Conservation (phyloP, 2,329 filamentous ascomycete species). For the Ceratocystis harringtonii region DNA sequence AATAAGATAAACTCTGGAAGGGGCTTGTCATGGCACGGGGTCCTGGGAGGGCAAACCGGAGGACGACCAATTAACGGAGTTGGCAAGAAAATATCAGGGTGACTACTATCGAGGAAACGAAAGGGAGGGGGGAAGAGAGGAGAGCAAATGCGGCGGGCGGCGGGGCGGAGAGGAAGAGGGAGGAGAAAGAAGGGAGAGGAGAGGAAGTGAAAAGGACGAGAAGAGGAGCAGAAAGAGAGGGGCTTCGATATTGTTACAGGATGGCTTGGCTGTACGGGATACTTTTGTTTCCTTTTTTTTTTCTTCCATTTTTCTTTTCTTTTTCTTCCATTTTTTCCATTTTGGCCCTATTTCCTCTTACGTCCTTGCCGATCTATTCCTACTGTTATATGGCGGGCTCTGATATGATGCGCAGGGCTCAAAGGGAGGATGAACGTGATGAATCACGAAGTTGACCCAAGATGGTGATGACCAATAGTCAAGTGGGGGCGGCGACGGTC, state of each 20-base stretch:
- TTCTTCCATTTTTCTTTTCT: no score
- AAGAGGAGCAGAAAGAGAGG: neutral
- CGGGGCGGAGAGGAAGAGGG: neutral
- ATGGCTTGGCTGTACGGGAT: neutral
- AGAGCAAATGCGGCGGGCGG: neutral
- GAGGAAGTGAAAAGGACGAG: neutral
- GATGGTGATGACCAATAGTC: neutral
- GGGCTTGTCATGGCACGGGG: neutral
- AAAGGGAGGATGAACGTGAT: neutral
- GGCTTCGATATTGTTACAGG: neutral
- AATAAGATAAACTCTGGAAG: neutral
- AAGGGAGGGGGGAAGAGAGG: neutral
- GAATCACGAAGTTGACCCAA: neutral
- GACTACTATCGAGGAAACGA: neutral
- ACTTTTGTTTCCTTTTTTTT: neutral
- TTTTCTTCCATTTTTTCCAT: no score
- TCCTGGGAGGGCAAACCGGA: neutral
- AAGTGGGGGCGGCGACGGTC: no score
- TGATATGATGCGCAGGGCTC: neutral
- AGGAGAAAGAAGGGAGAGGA: neutral
- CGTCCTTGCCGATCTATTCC: neutral
- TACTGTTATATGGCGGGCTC: neutral
- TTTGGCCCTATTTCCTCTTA: neutral
- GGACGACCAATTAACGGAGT: neutral
- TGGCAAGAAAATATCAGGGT: neutral